Evolutionary conservation across 2,329 filamentous ascomycete species (phyloP).

Genomic region (Aureobasidium sp.): DNA sequence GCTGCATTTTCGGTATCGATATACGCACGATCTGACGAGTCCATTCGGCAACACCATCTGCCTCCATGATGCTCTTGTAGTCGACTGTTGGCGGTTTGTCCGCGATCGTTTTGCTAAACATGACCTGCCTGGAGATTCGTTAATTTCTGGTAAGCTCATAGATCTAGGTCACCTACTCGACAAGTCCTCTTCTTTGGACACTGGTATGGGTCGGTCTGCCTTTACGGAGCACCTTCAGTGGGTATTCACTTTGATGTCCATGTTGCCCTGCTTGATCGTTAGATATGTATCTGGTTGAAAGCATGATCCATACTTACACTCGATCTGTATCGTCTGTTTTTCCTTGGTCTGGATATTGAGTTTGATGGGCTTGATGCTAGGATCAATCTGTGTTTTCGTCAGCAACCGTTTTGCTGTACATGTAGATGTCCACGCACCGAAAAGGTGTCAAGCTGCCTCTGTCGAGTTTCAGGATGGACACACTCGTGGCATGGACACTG

Average conservation of each 20-base stretch:
- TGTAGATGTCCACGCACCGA: background rate
- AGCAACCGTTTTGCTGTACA: background rate
- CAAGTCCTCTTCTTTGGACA: conserved; percentile 13
- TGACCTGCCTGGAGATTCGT: background rate
- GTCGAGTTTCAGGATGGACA: conserved; percentile 18
- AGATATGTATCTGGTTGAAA: background rate
- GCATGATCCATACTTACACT: conserved; percentile 7
- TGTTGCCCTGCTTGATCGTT: conserved; percentile 10
- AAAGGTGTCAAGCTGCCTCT: conserved; percentile 18
- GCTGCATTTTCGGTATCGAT: background rate
- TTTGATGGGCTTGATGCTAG: background rate
- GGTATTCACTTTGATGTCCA: conserved; percentile 18
- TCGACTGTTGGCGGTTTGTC: conserved; percentile 1
- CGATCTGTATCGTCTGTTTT: conserved; percentile 9
- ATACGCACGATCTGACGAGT: conserved; percentile 10
- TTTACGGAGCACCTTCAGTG: conserved; percentile 15
- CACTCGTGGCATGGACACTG: conserved; percentile 18
- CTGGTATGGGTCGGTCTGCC: conserved; percentile 7
- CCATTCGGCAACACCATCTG: conserved; percentile 13
- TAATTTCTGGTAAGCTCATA: background rate
- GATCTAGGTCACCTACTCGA: conserved; percentile 10
- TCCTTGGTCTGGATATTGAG: conserved; percentile 1
- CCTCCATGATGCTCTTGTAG: conserved; percentile 9
- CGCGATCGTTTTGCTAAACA: conserved; percentile 7
- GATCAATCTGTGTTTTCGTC: conserved; percentile 7